These are phyloP conservation scores for Uncinocarpus reesii DNA, from an alignment of 2,329 filamentous ascomycete genomes.

Conservation along the genomic window DNA sequence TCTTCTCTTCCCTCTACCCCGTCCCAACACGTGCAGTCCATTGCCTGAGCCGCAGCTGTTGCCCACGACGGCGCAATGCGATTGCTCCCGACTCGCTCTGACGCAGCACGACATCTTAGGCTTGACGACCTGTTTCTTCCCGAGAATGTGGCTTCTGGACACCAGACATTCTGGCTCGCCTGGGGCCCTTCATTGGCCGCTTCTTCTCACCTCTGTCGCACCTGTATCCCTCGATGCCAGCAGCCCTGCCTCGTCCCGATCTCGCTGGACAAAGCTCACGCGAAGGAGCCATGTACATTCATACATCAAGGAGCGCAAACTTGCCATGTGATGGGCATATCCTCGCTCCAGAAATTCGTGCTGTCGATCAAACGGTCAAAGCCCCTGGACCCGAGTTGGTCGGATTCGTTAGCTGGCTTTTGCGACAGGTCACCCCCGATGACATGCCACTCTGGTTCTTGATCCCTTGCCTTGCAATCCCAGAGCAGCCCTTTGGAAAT, in stretches of 20 bases:
- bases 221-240: background rate
- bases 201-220: slow-evolving; percentile 7
- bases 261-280: background rate
- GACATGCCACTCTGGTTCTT: background rate
- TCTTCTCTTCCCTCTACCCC: background rate
- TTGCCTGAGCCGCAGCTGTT: background rate
- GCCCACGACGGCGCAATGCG: background rate
- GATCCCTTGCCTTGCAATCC: too few relatives aligned
- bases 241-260: background rate
- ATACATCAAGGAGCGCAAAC: background rate
- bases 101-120: slow-evolving; percentile 4
- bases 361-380: slow-evolving; percentile 9
- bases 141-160: too few relatives aligned
- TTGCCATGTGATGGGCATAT: background rate
- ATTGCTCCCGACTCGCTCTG: too few relatives aligned
- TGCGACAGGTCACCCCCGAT: background rate
- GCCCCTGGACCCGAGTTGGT: background rate
- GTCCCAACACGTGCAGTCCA: background rate
- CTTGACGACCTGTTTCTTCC: background rate
- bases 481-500: too few relatives aligned
- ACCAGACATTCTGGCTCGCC: background rate
- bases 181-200: background rate
- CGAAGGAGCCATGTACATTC: background rate
- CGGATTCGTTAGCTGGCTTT: too few relatives aligned
- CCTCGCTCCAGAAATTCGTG: background rate